A percentile compares a stretch with the other conserved stretches of the same genome.
Conservation (phyloP, 108 stramenopile genomes). For the Conticribra weissflogii region DNA sequence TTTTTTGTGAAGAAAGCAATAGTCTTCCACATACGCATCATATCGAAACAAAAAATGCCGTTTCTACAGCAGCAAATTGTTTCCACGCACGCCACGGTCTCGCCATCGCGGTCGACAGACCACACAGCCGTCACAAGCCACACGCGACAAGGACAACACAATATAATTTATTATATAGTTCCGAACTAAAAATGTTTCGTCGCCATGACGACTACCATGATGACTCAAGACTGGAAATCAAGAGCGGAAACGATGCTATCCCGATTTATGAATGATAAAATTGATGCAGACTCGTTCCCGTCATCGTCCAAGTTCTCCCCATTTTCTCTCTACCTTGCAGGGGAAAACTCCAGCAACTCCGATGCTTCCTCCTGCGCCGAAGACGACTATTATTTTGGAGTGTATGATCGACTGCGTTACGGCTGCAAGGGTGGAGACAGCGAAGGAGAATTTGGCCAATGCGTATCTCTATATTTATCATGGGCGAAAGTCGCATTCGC, state of each 20-base stretch:
- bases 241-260: constrained; percentile 40
- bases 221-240: constrained; percentile 26
- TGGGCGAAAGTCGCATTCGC: constrained; percentile 63
- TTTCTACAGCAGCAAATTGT: no score
- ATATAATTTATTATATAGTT: no score
- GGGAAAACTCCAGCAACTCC: constrained; percentile 31
- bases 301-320: background rate
- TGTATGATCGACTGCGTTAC: constrained; percentile 14
- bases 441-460: constrained; percentile 14
- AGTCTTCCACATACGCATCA: no score
- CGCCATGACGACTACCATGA: constrained; percentile 10
- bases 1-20: no score
- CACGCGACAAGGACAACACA: no score
- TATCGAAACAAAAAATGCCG: no score
- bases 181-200: background rate
- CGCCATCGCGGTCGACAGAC: no score
- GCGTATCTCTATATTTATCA: constrained; percentile 35
- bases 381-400: constrained; percentile 5
- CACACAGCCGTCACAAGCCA: no score
- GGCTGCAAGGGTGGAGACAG: background rate
- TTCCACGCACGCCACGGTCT: no score
- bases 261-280: constrained; percentile 30
- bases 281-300: background rate
- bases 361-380: background rate
- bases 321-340: background rate